Evolutionary conservation across 345 rosid genomes (phyloP).

Genomic region (Bretschneidera sinensis): DNA sequence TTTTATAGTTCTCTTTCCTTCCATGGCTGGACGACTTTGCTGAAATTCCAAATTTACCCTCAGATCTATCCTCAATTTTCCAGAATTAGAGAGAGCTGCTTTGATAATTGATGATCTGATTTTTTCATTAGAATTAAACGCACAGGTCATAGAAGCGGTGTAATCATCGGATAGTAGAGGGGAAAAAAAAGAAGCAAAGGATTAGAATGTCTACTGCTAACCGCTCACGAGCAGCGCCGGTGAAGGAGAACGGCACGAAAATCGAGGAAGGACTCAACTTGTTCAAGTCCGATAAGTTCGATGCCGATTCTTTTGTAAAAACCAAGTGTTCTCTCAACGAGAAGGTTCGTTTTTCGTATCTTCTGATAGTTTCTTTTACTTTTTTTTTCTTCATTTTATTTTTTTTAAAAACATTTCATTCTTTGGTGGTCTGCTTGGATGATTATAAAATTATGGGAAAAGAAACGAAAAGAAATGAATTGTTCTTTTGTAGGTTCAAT

Average conservation of each 20-base stretch:
- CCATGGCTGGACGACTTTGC: not conserved
- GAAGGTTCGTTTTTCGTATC: constrained; percentile 45
- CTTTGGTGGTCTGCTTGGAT: not conserved
- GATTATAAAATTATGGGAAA: not conserved
- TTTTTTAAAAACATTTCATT: not conserved
- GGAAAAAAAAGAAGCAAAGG: not conserved
- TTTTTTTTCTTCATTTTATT: too few relatives aligned
- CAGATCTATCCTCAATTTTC: not conserved
- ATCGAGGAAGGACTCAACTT: constrained; percentile 77
- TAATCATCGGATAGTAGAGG: too few relatives aligned
- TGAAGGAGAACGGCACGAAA: constrained; percentile 70
- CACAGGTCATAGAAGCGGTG: too few relatives aligned
- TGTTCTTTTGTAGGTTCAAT: not conserved
- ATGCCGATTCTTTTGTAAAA: constrained; percentile 86
- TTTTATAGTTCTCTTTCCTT: too few relatives aligned
- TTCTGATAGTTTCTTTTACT: not conserved
- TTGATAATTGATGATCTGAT: not conserved
- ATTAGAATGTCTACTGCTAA: constrained; percentile 55
- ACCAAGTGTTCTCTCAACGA: constrained; percentile 95
- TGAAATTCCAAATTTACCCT: not conserved
- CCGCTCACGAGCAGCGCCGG: constrained; percentile 55
- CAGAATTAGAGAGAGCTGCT: not conserved
- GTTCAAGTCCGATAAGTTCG: constrained; percentile 91
- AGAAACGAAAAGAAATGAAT: not conserved
- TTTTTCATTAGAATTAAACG: not conserved